A percentile compares a stretch with the other conserved stretches of the same genome.
phyloP scores from a whole-genome alignment of 495 filamentous ascomycete genomes.

The Trichoderma orchidacearum region DNA sequence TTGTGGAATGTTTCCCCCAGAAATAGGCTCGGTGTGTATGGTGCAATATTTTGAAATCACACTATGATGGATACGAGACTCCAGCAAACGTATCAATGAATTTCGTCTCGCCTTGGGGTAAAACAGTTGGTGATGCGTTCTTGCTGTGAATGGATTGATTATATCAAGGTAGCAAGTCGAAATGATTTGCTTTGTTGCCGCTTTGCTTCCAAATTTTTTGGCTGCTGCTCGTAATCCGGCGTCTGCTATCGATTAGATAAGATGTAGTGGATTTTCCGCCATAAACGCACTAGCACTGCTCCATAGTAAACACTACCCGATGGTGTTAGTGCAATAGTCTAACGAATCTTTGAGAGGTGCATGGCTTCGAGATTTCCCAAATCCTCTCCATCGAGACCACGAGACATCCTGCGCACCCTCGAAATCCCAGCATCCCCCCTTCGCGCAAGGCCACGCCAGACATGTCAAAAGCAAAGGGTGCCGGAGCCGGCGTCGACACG shows the following conservation, averaged over 20 bases:
- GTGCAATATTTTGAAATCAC: too few relatives aligned
- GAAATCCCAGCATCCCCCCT: neutral
- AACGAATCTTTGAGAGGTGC: too few relatives aligned
- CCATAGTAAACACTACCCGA: too few relatives aligned
- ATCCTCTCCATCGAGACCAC: neutral
- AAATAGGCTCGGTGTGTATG: too few relatives aligned
- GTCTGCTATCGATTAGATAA: slow-evolving; percentile 5
- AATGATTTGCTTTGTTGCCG: too few relatives aligned
- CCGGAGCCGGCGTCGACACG: slow-evolving; percentile 47
- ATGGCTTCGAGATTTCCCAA: neutral
- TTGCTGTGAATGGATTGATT: neutral
- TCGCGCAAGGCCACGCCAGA: slow-evolving; percentile 6
- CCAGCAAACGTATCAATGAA: too few relatives aligned
- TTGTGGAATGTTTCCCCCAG: too few relatives aligned
- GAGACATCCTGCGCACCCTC: neutral
- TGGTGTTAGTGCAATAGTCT: neutral
- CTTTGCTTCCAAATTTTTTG: neutral
- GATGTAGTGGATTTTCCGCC: neutral
- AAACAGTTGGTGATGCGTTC: neutral
- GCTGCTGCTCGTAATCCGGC: neutral
- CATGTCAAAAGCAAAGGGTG: slow-evolving; percentile 68
- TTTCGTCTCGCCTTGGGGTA: too few relatives aligned
- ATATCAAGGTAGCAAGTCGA: neutral
- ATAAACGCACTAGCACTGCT: neutral
- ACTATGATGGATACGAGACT: too few relatives aligned